These are phyloP conservation scores for Fraxinus sp. DNA, from an alignment of 305 asterid species.

Conservation along the genomic window DNA sequence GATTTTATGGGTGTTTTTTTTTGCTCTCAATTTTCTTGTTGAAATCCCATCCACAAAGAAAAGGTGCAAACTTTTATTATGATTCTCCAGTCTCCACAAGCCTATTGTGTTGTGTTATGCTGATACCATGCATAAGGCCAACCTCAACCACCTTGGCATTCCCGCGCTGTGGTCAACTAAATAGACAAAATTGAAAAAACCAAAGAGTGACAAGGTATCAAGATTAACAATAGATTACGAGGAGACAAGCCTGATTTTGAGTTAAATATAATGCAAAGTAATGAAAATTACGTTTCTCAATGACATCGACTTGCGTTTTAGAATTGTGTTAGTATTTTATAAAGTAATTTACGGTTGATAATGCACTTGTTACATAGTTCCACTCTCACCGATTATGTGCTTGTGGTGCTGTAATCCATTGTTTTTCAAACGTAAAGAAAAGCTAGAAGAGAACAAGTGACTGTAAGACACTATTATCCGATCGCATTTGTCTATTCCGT, in stretches of 20 bases:
- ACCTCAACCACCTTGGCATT: constrained; percentile 38
- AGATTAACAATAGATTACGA: neutral
- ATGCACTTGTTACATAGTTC: neutral
- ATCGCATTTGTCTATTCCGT: neutral
- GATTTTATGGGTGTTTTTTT: constrained; percentile 44
- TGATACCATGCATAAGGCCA: constrained; percentile 39
- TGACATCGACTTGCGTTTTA: neutral
- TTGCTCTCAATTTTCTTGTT: constrained; percentile 16
- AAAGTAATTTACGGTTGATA: neutral
- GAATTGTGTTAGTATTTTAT: neutral
- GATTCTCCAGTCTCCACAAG: constrained; percentile 21
- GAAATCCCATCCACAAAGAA: constrained; percentile 34
- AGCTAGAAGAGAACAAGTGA: neutral
- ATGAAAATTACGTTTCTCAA: neutral
- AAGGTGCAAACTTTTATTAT: constrained; percentile 14
- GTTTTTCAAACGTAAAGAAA: neutral
- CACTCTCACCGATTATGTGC: neutral
- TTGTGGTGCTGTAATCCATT: neutral
- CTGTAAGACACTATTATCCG: neutral
- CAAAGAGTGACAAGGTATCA: neutral
- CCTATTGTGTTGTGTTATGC: constrained; percentile 23
- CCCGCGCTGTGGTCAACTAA: constrained; percentile 22
- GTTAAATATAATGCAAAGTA: neutral
- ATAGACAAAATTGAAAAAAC: neutral
- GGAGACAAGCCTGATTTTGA: neutral